These are phyloP conservation scores for Umbelopsis vinacea DNA, from an alignment of 192 early-diverging fungal genomes.

Conservation along the genomic window DNA sequence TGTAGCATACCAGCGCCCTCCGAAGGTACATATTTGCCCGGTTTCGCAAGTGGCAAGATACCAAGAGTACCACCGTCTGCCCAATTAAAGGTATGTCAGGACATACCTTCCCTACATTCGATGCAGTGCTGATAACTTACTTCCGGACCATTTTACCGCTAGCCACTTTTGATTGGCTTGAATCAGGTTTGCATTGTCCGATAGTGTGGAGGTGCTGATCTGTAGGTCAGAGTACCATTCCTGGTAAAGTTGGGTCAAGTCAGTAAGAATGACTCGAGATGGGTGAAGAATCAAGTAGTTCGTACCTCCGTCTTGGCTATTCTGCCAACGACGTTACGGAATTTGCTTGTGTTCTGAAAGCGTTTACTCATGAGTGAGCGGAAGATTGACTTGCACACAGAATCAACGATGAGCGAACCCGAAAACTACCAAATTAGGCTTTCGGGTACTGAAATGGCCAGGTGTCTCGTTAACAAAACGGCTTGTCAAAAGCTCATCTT, in stretches of 20 bases:
- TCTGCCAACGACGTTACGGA: slow-evolving; percentile 49
- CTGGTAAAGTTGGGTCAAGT: slow-evolving; percentile 11
- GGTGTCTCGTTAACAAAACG: too few relatives aligned
- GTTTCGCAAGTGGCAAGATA: slow-evolving; percentile 26
- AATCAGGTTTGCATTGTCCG: slow-evolving; percentile 23
- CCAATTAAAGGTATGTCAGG: not conserved
- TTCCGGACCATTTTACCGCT: slow-evolving; percentile 31
- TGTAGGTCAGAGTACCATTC: slow-evolving; percentile 33
- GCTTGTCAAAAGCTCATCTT: too few relatives aligned
- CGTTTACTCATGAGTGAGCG: slow-evolving; percentile 32
- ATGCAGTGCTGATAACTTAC: not conserved
- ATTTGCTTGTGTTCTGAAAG: slow-evolving; percentile 43
- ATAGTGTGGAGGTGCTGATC: slow-evolving; percentile 24
- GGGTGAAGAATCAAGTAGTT: not conserved
- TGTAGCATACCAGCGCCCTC: slow-evolving; percentile 32
- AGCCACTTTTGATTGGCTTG: slow-evolving; percentile 30
- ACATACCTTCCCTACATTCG: not conserved
- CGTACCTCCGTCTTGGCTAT: slow-evolving; percentile 49
- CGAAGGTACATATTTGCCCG: slow-evolving; percentile 25
- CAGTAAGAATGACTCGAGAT: not conserved
- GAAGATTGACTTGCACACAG: not conserved
- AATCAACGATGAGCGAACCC: not conserved
- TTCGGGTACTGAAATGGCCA: not conserved
- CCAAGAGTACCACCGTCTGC: slow-evolving; percentile 32
- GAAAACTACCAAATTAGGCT: not conserved